Conservation (phyloP, 805 yeast genomes). For the Teunomyces tritomae region DNA sequence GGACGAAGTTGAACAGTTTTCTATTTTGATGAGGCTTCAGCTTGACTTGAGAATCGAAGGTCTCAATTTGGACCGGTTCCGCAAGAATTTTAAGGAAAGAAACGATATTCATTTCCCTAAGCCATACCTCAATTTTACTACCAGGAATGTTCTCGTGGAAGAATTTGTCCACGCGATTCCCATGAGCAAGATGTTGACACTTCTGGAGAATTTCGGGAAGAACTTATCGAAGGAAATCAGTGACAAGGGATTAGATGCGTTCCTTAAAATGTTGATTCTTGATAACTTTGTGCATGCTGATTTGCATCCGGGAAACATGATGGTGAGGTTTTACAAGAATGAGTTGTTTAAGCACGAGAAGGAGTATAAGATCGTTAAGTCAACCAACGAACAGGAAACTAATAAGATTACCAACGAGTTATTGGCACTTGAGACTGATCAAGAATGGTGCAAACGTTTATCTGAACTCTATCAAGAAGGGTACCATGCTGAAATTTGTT, state of each 20-base stretch:
- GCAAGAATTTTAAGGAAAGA: slow-evolving; percentile 58
- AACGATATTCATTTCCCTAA: slow-evolving; percentile 75
- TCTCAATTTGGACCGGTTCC: slow-evolving; percentile 68
- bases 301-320: slow-evolving; percentile 93
- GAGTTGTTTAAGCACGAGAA: slow-evolving; percentile 40
- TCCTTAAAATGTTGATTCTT: slow-evolving; percentile 85
- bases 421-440: slow-evolving; percentile 31
- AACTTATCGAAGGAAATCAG: slow-evolving; percentile 64
- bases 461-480: slow-evolving; percentile 49
- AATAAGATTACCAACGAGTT: slow-evolving; percentile 45
- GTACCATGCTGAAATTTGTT: slow-evolving; percentile 82
- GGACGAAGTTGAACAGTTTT: slow-evolving; percentile 87
- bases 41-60: slow-evolving; percentile 90
- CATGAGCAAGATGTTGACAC: slow-evolving; percentile 63
- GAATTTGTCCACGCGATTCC: slow-evolving; percentile 83
- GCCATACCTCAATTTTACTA: slow-evolving; percentile 63
- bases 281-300: slow-evolving; percentile 97
- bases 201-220: slow-evolving; percentile 45
- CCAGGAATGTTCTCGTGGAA: slow-evolving; percentile 76
- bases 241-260: slow-evolving; percentile 85
- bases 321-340: slow-evolving; percentile 64
- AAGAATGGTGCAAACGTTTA: slow-evolving; percentile 49
- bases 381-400: slow-evolving; percentile 45
- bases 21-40: slow-evolving; percentile 82
- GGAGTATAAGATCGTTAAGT: slow-evolving; percentile 41